These are phyloP conservation scores for Metschnikowia drakensbergensis DNA, from an alignment of 805 yeast species.

Conservation along the genomic window DNA sequence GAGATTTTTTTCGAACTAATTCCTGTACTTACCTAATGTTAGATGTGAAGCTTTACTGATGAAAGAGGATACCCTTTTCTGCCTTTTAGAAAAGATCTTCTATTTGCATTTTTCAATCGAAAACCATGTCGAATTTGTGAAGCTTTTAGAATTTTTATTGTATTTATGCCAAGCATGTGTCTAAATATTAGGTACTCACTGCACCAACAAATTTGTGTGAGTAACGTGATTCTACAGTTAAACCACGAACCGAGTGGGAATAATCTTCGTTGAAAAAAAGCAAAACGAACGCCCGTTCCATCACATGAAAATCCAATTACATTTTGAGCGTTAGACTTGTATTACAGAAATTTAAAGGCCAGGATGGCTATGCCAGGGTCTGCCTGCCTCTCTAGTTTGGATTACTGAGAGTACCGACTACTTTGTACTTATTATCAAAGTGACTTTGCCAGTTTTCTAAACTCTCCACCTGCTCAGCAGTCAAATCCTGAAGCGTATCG, in stretches of 20 bases:
- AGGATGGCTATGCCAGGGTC: no score
- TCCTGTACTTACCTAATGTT: constrained; percentile 1
- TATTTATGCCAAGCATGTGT: neutral
- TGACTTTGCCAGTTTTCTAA: constrained; percentile 83
- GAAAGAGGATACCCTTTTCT: neutral
- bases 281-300: no score
- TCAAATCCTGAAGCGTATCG: constrained; percentile 64
- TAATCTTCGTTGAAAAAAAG: no score
- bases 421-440: constrained; percentile 76
- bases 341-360: no score
- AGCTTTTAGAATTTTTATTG: neutral
- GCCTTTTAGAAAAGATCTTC: neutral
- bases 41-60: neutral
- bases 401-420: constrained; percentile 65
- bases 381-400: constrained; percentile 5
- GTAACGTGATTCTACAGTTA: no score
- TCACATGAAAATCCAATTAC: no score
- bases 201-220: no score
- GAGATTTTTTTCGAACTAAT: constrained; percentile 1
- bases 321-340: no score
- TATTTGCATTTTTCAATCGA: neutral
- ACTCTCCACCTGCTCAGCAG: constrained; percentile 56
- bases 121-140: neutral
- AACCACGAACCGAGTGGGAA: no score
- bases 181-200: no score